These are phyloP conservation scores for Tetramitus jugosus DNA, from an alignment of 208 protist genomes.

Conservation along the genomic window DNA sequence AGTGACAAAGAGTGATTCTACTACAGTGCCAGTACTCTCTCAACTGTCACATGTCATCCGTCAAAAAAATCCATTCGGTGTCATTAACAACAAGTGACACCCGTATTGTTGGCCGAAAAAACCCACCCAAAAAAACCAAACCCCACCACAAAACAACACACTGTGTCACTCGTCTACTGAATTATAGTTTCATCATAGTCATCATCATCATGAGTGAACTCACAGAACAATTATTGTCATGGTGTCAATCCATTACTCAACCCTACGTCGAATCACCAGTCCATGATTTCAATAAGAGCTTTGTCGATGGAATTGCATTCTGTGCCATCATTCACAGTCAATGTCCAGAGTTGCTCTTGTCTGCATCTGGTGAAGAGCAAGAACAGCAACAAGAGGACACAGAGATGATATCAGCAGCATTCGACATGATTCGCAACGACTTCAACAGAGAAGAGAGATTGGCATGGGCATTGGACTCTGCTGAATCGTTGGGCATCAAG, in stretches of 20 bases:
- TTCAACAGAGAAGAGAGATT: not conserved
- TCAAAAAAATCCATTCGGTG: no score
- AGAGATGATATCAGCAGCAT: not conserved
- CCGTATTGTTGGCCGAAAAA: no score
- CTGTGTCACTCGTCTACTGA: no score
- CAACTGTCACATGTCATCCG: no score
- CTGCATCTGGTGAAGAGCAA: not conserved
- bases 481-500: not conserved
- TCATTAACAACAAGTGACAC: no score
- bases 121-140: no score
- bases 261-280: not conserved
- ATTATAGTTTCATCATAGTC: no score
- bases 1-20: no score
- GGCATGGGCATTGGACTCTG: not conserved
- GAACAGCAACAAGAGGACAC: not conserved
- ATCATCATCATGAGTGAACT: no score
- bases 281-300: not conserved
- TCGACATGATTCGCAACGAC: not conserved
- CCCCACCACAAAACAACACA: no score
- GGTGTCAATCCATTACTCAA: not conserved
- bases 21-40: no score
- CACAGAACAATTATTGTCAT: no score
- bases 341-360: not conserved
- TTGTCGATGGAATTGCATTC: slow-evolving; percentile 11
- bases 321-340: slow-evolving; percentile 15